These are phyloP conservation scores for Boletus nobilissimus DNA, from an alignment of 1,284 basidiomycete genomes.

Conservation along the genomic window DNA sequence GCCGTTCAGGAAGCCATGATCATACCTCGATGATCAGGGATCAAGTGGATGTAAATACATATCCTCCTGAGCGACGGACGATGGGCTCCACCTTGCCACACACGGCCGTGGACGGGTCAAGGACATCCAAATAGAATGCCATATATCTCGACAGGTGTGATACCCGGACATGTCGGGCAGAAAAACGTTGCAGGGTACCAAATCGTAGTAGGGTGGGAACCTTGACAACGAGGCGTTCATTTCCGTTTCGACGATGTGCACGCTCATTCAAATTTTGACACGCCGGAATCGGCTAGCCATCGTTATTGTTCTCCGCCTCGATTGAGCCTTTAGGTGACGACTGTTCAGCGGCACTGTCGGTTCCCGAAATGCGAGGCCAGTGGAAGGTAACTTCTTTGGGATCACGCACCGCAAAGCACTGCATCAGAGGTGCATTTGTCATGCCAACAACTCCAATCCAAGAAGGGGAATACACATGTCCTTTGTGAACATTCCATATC, in stretches of 20 bases:
- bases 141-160: not conserved
- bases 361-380: not conserved
- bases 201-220: not conserved
- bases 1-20: not conserved
- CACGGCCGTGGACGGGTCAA: not conserved
- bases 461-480: not conserved
- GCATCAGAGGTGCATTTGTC: not conserved
- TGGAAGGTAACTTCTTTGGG: not conserved
- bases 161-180: not conserved
- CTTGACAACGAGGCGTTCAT: slow-evolving; percentile 22
- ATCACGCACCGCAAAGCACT: not conserved
- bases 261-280: slow-evolving; percentile 2
- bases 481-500: not conserved
- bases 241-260: slow-evolving; percentile 26
- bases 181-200: not conserved
- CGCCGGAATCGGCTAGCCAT: slow-evolving; percentile 1
- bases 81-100: no score
- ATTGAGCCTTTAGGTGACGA: not conserved
- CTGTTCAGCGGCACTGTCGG: not conserved
- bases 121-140: not conserved
- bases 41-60: not conserved
- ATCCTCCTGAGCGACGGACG: not conserved
- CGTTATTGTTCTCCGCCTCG: not conserved
- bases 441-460: not conserved
- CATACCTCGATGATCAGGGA: not conserved